Evolutionary conservation across 305 asterid species (phyloP).

Genomic region (Monarda citriodora): DNA sequence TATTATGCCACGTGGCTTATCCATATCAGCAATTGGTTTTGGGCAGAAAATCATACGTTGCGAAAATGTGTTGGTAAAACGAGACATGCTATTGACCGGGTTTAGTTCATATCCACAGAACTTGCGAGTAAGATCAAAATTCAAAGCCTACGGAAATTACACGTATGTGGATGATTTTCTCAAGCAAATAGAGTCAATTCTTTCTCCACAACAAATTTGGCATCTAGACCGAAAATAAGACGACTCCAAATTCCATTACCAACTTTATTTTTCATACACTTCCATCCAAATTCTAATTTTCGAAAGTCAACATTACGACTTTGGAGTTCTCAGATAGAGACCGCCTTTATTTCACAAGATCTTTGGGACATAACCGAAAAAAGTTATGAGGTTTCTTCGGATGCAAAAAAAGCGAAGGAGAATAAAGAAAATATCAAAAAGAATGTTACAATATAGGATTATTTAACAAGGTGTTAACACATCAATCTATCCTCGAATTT

Average conservation of each 20-base stretch:
- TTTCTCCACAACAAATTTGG: neutral
- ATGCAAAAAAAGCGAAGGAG: neutral
- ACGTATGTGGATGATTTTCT: neutral
- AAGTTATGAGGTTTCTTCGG: neutral
- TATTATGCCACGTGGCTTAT: neutral
- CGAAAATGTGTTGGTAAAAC: neutral
- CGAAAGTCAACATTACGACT: constrained; percentile 18
- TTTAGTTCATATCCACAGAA: neutral
- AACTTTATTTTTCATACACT: constrained; percentile 1
- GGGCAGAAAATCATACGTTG: neutral
- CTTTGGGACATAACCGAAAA: constrained; percentile 20
- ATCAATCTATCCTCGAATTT: constrained; percentile 19
- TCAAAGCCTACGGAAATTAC: no score
- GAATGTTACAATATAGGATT: constrained; percentile 16
- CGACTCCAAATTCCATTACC: neutral
- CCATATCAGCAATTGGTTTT: neutral
- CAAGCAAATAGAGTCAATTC: no score
- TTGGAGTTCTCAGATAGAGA: constrained; percentile 19
- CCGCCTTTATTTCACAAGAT: constrained; percentile 18
- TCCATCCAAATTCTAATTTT: neutral
- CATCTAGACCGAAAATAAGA: neutral
- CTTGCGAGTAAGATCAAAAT: no score
- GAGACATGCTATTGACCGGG: neutral
- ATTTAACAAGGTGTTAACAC: constrained; percentile 25
- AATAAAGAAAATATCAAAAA: constrained; percentile 15